Evolutionary conservation across 352 stramenopile genomes (phyloP).

Genomic region (Pythium dissimile): DNA sequence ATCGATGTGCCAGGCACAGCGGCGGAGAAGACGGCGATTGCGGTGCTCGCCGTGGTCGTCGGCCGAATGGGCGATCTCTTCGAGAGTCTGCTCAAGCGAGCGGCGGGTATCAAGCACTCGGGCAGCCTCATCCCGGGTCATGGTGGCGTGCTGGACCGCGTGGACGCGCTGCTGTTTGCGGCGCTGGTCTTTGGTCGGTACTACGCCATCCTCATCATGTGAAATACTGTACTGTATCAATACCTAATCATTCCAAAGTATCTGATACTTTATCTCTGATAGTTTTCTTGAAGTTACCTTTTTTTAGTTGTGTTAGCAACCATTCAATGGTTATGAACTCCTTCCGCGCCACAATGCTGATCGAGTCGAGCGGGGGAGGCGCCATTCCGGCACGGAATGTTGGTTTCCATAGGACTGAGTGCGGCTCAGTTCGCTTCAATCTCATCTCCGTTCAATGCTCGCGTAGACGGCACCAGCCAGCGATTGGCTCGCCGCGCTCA

Average conservation of each 20-base stretch:
- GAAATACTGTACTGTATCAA: no score
- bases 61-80: constrained; percentile 94
- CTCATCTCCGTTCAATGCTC: background rate
- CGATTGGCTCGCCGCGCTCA: background rate
- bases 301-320: background rate
- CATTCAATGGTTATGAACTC: background rate
- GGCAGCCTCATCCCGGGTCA: constrained; percentile 95
- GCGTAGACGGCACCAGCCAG: background rate
- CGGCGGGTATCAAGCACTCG: constrained; percentile 94
- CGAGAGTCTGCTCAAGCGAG: constrained; percentile 94
- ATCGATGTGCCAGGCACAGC: constrained; percentile 75
- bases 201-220: constrained; percentile 26
- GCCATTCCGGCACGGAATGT: background rate
- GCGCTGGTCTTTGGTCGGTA: constrained; percentile 64
- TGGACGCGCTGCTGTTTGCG: constrained; percentile 94
- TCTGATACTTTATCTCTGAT: background rate
- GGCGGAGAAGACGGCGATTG: constrained; percentile 81
- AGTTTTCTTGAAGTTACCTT: no score
- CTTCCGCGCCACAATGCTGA: background rate
- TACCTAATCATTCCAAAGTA: no score
- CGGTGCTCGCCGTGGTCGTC: constrained; percentile 89
- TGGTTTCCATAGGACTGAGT: no score
- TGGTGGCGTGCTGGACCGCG: constrained; percentile 93
- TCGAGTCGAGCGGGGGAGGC: background rate
- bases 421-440: background rate